Conservation (phyloP, 1,139 yeast genomes). For the Hanseniaspora gamundiae region DNA sequence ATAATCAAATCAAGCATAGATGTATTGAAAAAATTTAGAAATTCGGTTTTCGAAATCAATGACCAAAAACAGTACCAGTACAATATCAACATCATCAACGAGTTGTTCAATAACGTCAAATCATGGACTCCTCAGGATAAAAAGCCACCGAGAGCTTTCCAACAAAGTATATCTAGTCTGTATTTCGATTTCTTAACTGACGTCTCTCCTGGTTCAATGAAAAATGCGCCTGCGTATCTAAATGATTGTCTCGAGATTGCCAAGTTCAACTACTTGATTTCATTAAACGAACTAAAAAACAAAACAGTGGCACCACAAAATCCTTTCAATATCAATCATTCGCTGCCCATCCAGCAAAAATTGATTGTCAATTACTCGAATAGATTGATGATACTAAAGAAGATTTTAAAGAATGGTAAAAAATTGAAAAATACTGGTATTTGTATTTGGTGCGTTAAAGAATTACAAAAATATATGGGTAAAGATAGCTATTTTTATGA, state of each 20-base stretch:
- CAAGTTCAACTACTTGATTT: background rate
- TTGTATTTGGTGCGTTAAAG: background rate
- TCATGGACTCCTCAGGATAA: background rate
- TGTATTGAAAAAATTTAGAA: background rate
- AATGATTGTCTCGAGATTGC: background rate
- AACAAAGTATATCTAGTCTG: background rate
- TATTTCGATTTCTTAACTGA: background rate
- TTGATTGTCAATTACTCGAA: conserved; percentile 1
- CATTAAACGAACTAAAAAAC: background rate
- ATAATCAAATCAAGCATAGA: background rate
- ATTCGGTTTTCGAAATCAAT: background rate
- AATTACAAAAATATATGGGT: background rate
- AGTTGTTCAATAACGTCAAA: background rate
- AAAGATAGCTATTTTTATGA: background rate
- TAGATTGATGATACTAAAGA: background rate
- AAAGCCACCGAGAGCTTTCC: conserved; percentile 1
- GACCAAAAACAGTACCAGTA: background rate
- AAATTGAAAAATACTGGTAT: background rate
- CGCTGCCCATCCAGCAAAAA: background rate
- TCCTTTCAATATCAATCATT: background rate
- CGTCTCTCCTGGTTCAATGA: background rate
- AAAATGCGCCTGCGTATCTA: background rate
- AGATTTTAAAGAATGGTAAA: background rate
- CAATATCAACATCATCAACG: background rate
- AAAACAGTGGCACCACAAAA: background rate